Evolutionary conservation across 2,329 filamentous ascomycete genomes (phyloP).

Genomic region (Penicillium sp.): DNA sequence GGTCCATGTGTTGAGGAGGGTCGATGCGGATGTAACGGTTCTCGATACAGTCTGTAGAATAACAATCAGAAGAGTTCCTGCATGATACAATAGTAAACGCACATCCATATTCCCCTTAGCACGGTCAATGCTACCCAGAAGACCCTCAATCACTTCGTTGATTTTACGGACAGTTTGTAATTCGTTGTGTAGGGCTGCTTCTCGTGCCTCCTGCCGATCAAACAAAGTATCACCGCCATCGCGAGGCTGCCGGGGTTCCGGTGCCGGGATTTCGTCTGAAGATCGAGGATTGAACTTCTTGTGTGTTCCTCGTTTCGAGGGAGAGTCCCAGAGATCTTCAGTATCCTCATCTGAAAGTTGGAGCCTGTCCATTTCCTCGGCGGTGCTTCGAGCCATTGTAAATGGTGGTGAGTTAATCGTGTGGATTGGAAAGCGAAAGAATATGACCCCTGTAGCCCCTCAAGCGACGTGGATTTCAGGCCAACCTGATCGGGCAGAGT

Average conservation of each 20-base stretch:
- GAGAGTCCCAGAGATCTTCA: conserved; percentile 61
- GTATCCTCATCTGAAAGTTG: conserved; percentile 56
- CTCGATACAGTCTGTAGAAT: conserved; percentile 69
- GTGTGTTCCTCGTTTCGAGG: conserved; percentile 41
- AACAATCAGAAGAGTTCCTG: not conserved
- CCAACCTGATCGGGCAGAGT: conserved; percentile 11
- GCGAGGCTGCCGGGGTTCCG: conserved; percentile 37
- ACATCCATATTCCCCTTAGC: conserved; percentile 54
- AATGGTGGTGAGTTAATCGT: not conserved
- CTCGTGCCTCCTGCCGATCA: conserved; percentile 67
- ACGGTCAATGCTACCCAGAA: conserved; percentile 46
- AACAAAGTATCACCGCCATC: conserved; percentile 54
- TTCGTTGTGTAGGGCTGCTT: conserved; percentile 74
- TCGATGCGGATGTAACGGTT: conserved; percentile 84
- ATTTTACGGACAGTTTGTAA: conserved; percentile 80
- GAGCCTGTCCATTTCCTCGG: conserved; percentile 53
- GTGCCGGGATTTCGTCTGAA: conserved; percentile 35
- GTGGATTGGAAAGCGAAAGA: not conserved
- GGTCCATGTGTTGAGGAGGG: conserved; percentile 91
- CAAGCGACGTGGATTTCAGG: not conserved
- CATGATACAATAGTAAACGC: conserved; percentile 11
- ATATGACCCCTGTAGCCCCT: not conserved
- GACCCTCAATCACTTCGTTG: conserved; percentile 77
- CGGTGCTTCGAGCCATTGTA: conserved; percentile 38
- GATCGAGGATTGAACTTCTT: conserved; percentile 33